Conservation (phyloP, 345 rosid species). For the Aquilaria yunnanensis region DNA sequence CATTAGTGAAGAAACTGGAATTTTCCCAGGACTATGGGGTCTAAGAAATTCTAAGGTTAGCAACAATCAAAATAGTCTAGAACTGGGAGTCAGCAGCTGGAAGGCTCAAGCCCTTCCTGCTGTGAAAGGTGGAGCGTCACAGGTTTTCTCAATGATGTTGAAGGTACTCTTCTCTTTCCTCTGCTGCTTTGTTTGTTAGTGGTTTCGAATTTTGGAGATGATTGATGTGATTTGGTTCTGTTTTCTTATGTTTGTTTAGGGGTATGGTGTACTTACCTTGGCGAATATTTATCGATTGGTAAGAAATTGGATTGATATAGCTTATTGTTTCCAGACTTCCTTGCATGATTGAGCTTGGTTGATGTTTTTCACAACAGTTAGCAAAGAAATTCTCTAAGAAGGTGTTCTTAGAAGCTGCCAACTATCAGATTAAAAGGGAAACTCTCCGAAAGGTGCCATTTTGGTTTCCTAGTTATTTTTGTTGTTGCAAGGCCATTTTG, state of each 20-base stretch:
- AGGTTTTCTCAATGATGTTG: constrained; percentile 61
- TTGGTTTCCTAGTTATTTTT: constrained; percentile 10
- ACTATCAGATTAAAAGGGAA: constrained; percentile 76
- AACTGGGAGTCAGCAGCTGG: constrained; percentile 62
- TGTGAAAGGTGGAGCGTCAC: constrained; percentile 45
- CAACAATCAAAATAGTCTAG: constrained; percentile 38
- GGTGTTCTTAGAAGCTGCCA: constrained; percentile 72
- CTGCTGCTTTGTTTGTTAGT: neutral
- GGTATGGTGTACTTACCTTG: constrained; percentile 70
- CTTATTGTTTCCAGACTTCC: constrained; percentile 4
- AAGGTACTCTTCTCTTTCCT: constrained; percentile 38
- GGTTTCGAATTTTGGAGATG: constrained; percentile 6
- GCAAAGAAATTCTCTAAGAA: constrained; percentile 60
- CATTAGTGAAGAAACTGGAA: constrained; percentile 61
- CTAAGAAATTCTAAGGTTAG: constrained; percentile 21
- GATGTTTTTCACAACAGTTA: constrained; percentile 52
- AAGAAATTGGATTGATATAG: constrained; percentile 19
- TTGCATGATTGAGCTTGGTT: constrained; percentile 11
- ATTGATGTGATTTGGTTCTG: constrained; percentile 1
- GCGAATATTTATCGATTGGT: constrained; percentile 75
- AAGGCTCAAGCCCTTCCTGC: constrained; percentile 64
- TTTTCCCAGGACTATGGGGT: constrained; percentile 50
- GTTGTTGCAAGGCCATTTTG: constrained; percentile 1
- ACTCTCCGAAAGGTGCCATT: constrained; percentile 55
- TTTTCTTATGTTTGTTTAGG: constrained; percentile 35